These are phyloP conservation scores for Jaapia argillacea DNA, from an alignment of 768 basidiomycete genomes.

Conservation along the genomic window DNA sequence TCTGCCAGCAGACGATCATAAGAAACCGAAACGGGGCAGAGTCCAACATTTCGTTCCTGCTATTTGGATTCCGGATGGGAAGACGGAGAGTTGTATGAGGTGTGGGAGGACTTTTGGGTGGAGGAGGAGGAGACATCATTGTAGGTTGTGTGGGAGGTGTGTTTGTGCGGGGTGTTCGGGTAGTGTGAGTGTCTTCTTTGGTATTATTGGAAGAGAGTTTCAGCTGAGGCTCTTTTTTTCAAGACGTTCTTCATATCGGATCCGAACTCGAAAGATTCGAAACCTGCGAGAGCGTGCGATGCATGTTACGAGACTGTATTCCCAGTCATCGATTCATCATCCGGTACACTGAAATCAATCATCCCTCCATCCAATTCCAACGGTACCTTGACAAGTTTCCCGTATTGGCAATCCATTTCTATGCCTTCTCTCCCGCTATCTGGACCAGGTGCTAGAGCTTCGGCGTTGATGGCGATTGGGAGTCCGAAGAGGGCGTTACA, in stretches of 20 bases:
- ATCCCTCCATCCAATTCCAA: slow-evolving; percentile 25
- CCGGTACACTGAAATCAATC: slow-evolving; percentile 5
- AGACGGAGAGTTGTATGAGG: slow-evolving; percentile 77
- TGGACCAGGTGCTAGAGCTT: slow-evolving; percentile 12
- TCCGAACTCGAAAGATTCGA: slow-evolving; percentile 28
- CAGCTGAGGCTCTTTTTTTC: not conserved
- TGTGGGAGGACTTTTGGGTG: slow-evolving; percentile 72
- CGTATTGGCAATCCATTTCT: slow-evolving; percentile 35
- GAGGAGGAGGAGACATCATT: slow-evolving; percentile 76
- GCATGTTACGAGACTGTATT: slow-evolving; percentile 85
- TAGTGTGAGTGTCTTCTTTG: slow-evolving; percentile 46
- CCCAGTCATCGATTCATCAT: slow-evolving; percentile 35
- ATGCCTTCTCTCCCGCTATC: slow-evolving; percentile 40
- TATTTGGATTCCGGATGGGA: slow-evolving; percentile 86
- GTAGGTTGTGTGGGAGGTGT: slow-evolving; percentile 76
- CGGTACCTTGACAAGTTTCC: slow-evolving; percentile 40
- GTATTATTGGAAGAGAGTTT: too few relatives aligned
- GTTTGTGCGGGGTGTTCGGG: slow-evolving; percentile 81
- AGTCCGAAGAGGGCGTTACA: slow-evolving; percentile 12
- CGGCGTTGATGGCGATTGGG: slow-evolving; percentile 30
- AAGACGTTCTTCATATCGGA: slow-evolving; percentile 84
- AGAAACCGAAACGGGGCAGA: slow-evolving; percentile 32
- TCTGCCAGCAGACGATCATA: slow-evolving; percentile 35
- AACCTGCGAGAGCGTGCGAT: slow-evolving; percentile 75
- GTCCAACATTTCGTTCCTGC: slow-evolving; percentile 85